Evolutionary conservation across 1,284 basidiomycete genomes (phyloP).

Genomic region (Ganoderma multipileum): DNA sequence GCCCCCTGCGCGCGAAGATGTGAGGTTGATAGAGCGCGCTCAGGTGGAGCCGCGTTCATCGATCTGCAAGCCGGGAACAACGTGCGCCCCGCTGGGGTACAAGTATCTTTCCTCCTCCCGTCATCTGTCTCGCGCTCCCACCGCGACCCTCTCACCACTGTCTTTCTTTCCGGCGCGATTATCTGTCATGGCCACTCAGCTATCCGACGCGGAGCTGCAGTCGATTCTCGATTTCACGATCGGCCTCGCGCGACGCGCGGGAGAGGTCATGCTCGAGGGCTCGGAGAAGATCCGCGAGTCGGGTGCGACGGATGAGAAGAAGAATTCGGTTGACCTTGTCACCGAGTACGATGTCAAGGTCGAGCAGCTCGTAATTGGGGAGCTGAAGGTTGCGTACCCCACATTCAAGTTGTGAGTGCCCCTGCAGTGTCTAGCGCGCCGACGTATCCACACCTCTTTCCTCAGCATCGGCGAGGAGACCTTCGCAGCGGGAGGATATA

Average conservation of each 20-base stretch:
- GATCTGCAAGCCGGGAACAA: constrained; percentile 10
- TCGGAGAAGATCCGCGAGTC: constrained; percentile 71
- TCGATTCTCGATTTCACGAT: constrained; percentile 78
- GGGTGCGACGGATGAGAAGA: constrained; percentile 78
- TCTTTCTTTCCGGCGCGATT: background rate
- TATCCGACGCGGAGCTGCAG: constrained; percentile 55
- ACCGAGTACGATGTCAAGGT: constrained; percentile 96
- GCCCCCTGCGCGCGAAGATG: constrained; percentile 3
- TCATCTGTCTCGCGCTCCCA: background rate
- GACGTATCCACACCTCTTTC: background rate
- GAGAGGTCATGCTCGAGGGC: constrained; percentile 76
- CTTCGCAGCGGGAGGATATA: constrained; percentile 66
- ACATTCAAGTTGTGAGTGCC: constrained; percentile 80
- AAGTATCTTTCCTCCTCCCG: background rate
- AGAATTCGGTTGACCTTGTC: constrained; percentile 93
- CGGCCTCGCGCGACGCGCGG: constrained; percentile 73
- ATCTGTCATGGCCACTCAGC: constrained; percentile 16
- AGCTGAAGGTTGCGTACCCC: constrained; percentile 77
- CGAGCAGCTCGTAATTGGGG: constrained; percentile 83
- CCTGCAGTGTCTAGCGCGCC: background rate
- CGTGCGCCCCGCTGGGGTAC: constrained; percentile 8
- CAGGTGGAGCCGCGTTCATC: constrained; percentile 22
- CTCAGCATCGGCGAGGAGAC: constrained; percentile 92
- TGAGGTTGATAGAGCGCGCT: background rate
- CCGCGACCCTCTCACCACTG: background rate